Conservation (phyloP, 805 yeast genomes). For the Henningerozyma blattae region DNA sequence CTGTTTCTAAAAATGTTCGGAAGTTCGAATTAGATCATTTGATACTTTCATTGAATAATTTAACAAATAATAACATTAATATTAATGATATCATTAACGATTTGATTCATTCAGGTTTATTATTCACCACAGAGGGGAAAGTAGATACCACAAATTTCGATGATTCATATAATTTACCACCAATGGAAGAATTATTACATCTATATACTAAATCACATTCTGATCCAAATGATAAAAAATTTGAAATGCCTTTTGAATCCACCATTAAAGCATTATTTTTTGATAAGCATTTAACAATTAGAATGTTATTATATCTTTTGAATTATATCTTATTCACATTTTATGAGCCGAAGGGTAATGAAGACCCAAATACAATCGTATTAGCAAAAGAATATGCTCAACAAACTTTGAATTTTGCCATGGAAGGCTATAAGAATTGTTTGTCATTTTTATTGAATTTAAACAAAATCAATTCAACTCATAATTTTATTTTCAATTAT, state of each 20-base stretch:
- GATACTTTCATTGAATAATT: constrained; percentile 22
- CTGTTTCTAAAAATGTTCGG: constrained; percentile 30
- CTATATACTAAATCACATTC: neutral
- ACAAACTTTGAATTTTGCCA: constrained; percentile 30
- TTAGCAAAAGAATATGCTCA: constrained; percentile 31
- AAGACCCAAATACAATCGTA: constrained; percentile 23
- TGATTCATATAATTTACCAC: constrained; percentile 23
- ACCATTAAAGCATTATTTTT: constrained; percentile 30
- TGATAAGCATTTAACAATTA: constrained; percentile 28
- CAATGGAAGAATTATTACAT: constrained; percentile 18
- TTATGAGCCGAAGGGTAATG: constrained; percentile 31
- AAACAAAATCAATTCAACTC: constrained; percentile 25
- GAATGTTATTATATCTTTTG: constrained; percentile 38
- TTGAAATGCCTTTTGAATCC: constrained; percentile 29
- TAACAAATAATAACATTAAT: constrained; percentile 24
- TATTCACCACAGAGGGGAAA: constrained; percentile 20
- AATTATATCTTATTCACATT: constrained; percentile 38
- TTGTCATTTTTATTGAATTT: constrained; percentile 29
- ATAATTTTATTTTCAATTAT: constrained; percentile 23
- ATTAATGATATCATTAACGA: constrained; percentile 18
- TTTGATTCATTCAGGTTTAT: constrained; percentile 18
- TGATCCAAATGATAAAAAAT: constrained; percentile 20
- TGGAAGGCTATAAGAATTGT: constrained; percentile 33
- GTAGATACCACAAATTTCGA: constrained; percentile 20
- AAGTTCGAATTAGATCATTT: constrained; percentile 29